phyloP scores from a whole-genome alignment of 192 early-diverging fungal species.

The Entrophospora sp. region DNA sequence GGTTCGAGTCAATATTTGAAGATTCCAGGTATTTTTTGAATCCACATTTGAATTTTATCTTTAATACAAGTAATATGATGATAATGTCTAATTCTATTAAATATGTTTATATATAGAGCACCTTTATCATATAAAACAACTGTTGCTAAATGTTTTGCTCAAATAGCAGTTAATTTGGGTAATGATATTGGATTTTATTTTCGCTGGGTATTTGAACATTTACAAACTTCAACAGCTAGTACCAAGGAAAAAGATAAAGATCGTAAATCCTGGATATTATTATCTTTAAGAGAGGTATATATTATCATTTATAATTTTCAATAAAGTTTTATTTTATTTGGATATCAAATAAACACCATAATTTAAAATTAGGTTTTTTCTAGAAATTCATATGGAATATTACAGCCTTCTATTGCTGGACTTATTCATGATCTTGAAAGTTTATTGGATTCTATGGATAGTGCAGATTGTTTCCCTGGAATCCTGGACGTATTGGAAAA shows the following conservation, averaged over 20 bases:
- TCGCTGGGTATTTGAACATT: constrained; percentile 17
- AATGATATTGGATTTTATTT: constrained; percentile 3
- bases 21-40: constrained; percentile 1
- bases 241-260: constrained; percentile 15
- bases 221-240: background rate
- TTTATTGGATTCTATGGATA: constrained; percentile 16
- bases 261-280: constrained; percentile 14
- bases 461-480: constrained; percentile 13
- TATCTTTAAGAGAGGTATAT: constrained; percentile 15
- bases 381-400: background rate
- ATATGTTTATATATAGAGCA: background rate
- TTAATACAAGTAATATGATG: background rate
- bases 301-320: no score
- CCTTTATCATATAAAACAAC: background rate
- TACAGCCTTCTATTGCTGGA: background rate
- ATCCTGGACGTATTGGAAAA: constrained; percentile 16
- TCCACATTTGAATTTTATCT: background rate
- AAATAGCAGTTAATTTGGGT: background rate
- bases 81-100: background rate
- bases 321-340: background rate
- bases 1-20: constrained; percentile 13
- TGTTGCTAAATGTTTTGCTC: constrained; percentile 3
- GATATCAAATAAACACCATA: background rate
- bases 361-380: background rate
- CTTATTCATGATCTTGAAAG: constrained; percentile 9